Conservation (phyloP, 2,329 filamentous ascomycete species). For the Dactylellina parvicollis region DNA sequence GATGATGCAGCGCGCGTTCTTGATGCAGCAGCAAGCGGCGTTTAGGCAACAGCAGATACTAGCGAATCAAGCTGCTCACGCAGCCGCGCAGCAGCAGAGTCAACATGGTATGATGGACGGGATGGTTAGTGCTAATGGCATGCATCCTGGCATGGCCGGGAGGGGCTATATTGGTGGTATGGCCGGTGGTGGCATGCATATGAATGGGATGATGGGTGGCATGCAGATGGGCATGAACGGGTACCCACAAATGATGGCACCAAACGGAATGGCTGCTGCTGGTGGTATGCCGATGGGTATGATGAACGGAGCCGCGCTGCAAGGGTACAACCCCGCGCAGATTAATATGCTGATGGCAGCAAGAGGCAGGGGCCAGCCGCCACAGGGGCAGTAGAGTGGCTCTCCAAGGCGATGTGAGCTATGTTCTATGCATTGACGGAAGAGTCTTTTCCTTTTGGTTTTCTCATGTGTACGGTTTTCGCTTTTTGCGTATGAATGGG, state of each 20-base stretch:
- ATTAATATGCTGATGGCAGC: conserved; percentile 55
- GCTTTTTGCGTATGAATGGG: conserved; percentile 36
- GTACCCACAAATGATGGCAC: conserved; percentile 48
- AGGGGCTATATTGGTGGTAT: conserved; percentile 40
- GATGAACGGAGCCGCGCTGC: conserved; percentile 46
- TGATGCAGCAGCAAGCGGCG: conserved; percentile 38
- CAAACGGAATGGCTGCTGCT: conserved; percentile 49
- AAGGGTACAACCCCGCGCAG: conserved; percentile 53
- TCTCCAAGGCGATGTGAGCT: neutral
- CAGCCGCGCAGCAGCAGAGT: conserved; percentile 34
- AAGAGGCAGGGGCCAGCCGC: conserved; percentile 54
- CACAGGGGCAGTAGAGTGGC: conserved; percentile 30
- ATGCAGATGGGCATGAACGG: conserved; percentile 48
- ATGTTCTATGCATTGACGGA: neutral
- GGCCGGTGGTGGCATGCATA: conserved; percentile 40
- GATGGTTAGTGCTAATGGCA: conserved; percentile 29
- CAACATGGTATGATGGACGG: conserved; percentile 49
- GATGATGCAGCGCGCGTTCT: conserved; percentile 53
- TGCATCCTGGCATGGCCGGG: conserved; percentile 36
- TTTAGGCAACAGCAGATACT: conserved; percentile 35
- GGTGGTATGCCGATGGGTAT: conserved; percentile 45
- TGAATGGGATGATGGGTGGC: conserved; percentile 45
- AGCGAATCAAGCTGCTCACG: conserved; percentile 25
- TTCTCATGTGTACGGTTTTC: conserved; percentile 22
- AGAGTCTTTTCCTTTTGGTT: conserved; percentile 3